Conservation (phyloP, 345 rosid genomes). For the Aquilaria malaccensis region DNA sequence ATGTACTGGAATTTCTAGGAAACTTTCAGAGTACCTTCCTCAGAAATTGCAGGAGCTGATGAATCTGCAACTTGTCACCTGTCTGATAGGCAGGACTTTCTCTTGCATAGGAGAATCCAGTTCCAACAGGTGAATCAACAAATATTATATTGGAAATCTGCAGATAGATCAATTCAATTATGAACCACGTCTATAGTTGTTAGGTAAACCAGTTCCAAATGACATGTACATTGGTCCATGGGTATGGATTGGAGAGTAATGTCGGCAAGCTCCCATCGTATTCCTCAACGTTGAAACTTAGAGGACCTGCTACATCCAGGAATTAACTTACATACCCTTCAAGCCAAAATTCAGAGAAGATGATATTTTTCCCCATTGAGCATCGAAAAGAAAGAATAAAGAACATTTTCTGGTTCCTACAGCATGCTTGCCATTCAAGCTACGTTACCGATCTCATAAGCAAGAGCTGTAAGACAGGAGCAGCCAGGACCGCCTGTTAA, state of each 20-base stretch:
- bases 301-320: constrained; percentile 21
- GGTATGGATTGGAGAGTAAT: constrained; percentile 13
- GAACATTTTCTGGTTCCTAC: not conserved
- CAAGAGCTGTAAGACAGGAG: constrained; percentile 29
- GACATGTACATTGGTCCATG: constrained; percentile 32
- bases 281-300: constrained; percentile 11
- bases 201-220: not conserved
- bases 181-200: not conserved
- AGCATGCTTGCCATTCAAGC: not conserved
- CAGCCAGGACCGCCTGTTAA: constrained; percentile 40
- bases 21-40: constrained; percentile 31
- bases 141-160: constrained; percentile 59
- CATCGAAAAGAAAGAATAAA: not conserved
- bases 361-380: not conserved
- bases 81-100: constrained; percentile 22
- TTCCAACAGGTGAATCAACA: constrained; percentile 67
- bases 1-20: no score
- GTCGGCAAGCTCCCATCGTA: constrained; percentile 24
- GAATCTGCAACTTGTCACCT: constrained; percentile 45
- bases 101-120: constrained; percentile 68
- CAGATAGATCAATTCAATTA: not conserved
- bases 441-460: constrained; percentile 22
- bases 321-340: not conserved
- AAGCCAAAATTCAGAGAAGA: not conserved
- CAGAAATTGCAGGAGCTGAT: constrained; percentile 40